Conservation (phyloP, 2,329 filamentous ascomycete species). For the Alternaria postmessia region DNA sequence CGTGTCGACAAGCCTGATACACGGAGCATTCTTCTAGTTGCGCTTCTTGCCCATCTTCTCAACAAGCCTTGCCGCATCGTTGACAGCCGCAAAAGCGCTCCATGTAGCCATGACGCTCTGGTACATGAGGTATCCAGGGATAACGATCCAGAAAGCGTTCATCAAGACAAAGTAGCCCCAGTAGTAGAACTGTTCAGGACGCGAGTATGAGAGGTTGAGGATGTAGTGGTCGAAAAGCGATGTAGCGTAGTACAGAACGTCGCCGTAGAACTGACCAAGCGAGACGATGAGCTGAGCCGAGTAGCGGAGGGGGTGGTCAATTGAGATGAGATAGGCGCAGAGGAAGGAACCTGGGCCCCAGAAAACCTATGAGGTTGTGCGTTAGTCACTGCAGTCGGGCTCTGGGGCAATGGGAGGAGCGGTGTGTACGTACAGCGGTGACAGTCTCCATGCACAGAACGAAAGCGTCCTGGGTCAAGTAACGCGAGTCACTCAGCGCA, state of each 20-base stretch:
- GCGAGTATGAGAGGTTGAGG: slow-evolving; percentile 63
- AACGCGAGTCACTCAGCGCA: slow-evolving; percentile 83
- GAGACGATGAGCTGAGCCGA: slow-evolving; percentile 68
- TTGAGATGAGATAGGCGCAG: slow-evolving; percentile 63
- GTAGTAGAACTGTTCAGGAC: slow-evolving; percentile 70
- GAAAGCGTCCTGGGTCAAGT: slow-evolving; percentile 78
- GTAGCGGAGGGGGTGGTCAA: slow-evolving; percentile 64
- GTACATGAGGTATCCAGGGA: slow-evolving; percentile 56
- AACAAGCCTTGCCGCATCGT: slow-evolving; percentile 46
- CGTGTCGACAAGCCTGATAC: background rate
- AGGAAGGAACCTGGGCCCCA: slow-evolving; percentile 70
- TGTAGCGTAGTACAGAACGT: slow-evolving; percentile 70
- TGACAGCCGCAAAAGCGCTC: slow-evolving; percentile 47
- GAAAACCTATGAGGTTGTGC: slow-evolving; percentile 55
- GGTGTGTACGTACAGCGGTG: slow-evolving; percentile 68
- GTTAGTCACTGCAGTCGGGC: slow-evolving; percentile 4
- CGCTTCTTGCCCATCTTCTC: slow-evolving; percentile 41
- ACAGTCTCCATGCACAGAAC: slow-evolving; percentile 88
- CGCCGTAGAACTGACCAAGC: slow-evolving; percentile 70
- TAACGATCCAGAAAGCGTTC: slow-evolving; percentile 72
- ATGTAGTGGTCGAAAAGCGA: slow-evolving; percentile 68
- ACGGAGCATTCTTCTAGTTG: slow-evolving; percentile 28
- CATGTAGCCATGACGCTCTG: slow-evolving; percentile 45
- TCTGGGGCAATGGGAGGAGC: background rate
- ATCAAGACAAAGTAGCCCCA: slow-evolving; percentile 72